These are phyloP conservation scores for Glebionis coronaria DNA, from an alignment of 129 eudicot species.

Conservation along the genomic window DNA sequence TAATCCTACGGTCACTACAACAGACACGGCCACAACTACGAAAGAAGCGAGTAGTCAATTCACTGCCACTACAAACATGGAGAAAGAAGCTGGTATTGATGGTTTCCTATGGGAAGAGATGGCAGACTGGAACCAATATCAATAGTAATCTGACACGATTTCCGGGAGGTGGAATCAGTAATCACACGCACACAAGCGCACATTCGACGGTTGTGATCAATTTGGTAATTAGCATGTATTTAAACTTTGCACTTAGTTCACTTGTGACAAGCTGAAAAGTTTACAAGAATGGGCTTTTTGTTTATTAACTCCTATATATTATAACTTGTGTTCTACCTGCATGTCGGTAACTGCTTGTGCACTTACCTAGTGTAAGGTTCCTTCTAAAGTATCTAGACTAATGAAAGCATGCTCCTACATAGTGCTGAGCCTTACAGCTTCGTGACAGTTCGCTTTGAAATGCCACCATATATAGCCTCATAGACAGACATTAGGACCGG, in stretches of 20 bases:
- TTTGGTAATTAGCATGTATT: constrained; percentile 15
- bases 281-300: too few relatives aligned
- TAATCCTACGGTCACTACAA: constrained; percentile 1
- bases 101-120: constrained; percentile 26
- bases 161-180: neutral
- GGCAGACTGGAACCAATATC: constrained; percentile 20
- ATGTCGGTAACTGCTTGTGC: too few relatives aligned
- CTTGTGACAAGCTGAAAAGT: neutral
- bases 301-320: too few relatives aligned
- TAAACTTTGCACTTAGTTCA: neutral
- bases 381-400: too few relatives aligned
- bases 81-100: constrained; percentile 17
- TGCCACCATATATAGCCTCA: too few relatives aligned
- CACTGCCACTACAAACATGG: neutral
- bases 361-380: too few relatives aligned
- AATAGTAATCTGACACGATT: constrained; percentile 1
- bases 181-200: neutral
- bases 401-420: too few relatives aligned
- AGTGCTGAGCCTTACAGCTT: too few relatives aligned
- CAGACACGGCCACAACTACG: constrained; percentile 2
- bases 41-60: neutral
- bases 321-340: too few relatives aligned
- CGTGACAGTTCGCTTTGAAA: too few relatives aligned
- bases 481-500: too few relatives aligned
- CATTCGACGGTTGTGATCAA: neutral